Base-by-base conservation (phyloP, 257 asterid genomes). In the Haberlea rhodopensis region DNA sequence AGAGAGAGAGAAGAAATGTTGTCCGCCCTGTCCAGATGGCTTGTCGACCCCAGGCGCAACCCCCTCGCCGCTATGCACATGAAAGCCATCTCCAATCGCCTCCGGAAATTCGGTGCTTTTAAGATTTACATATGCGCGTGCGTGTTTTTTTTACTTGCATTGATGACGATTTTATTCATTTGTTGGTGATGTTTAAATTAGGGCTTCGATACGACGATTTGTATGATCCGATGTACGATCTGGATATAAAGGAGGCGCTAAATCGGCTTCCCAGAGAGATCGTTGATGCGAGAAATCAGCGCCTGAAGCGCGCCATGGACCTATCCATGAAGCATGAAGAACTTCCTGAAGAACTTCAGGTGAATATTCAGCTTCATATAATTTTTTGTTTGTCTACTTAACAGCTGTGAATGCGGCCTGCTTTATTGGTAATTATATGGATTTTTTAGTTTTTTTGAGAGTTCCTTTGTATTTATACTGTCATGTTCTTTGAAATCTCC, bases 211-310 rank as follows among this genome's bases (percentile, higher is more conserved):
- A 86, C 28, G 98, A 91, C 72, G 98, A 91, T 73, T 74, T 91
- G 70, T 73, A 84, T 70, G 98, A 91, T 68, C 98, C 92, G 53
- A 74, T 69, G 83, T 85, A 76, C 76, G 96, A 87, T 51, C 53
- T 89, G 79, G 98, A 91, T 51, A 73, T 91, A 57, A 91, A 91
- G 87, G 96, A 91, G 78, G 96, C 98, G 64, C 76, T 91, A 65
- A 79, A 84, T 75, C 91, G 98, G 75, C 87, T 91, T 40, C 96
- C 96, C 4, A 85, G 66, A 48, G 89, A 82, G 79, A 64, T 91
- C 28, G 94, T 91, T 73, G 95, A 86, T 71, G 95, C 98, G 57
- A 80, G 98, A 75, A 82, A 85, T 67, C 96, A 77, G 77, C 90
- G 96, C 62, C 90, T 91, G 26, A 70, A 74, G 80, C 96, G 96